These are phyloP conservation scores for Cystobasidium pallidum DNA, from an alignment of 1,284 basidiomycete species.

Conservation along the genomic window DNA sequence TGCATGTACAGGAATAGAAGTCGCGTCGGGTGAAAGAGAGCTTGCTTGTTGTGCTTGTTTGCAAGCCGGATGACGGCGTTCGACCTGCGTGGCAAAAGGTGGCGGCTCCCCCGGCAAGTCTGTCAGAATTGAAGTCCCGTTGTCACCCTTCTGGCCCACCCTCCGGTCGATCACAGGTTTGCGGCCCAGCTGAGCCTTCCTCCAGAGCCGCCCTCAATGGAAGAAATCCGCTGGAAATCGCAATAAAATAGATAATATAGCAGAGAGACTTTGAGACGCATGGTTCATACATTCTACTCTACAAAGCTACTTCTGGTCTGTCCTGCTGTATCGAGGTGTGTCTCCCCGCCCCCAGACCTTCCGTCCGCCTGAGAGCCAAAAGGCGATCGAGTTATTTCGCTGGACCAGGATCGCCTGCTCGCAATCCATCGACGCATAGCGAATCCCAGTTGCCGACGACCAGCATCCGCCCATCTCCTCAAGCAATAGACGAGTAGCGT, in stretches of 20 bases:
- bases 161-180: background rate
- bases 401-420: background rate
- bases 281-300: background rate
- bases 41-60: too few species aligned
- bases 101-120: too few species aligned
- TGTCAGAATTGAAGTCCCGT: slow-evolving; percentile 24
- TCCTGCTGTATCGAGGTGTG: background rate
- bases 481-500: slow-evolving; percentile 18
- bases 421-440: background rate
- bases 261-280: background rate
- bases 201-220: background rate
- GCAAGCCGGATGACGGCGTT: too few species aligned
- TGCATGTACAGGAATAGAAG: background rate
- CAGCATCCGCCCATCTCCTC: background rate
- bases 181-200: slow-evolving; percentile 8
- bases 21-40: background rate
- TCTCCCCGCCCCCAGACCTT: background rate
- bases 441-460: background rate
- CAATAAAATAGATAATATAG: slow-evolving; percentile 9
- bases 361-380: background rate
- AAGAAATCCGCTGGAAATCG: slow-evolving; percentile 2
- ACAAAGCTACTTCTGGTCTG: background rate
- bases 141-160: background rate
- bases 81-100: too few species aligned
- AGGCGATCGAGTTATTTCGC: slow-evolving; percentile 5